Base-by-base conservation (phyloP, 495 filamentous ascomycete species). In the Extremus antarcticus region DNA sequence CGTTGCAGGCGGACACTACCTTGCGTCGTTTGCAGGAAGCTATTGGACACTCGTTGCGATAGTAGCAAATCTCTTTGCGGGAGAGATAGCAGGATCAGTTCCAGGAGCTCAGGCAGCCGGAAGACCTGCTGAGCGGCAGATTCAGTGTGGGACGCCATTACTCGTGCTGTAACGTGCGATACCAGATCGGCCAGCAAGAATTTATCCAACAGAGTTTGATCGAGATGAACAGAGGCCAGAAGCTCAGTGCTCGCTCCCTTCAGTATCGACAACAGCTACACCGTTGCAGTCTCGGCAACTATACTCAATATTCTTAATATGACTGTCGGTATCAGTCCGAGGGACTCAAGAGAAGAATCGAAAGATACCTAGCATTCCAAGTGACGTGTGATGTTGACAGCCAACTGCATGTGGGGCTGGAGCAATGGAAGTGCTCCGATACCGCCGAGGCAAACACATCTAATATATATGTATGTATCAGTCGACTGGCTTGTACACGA, bases 1-100 rank as follows among this genome's bases (percentile, higher is more conserved):
- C 53, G 53, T 50, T 65, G 63, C 20, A 63, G 54, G 45, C 15
- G 25, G 24, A 48, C 2, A 43, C 46, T 53, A 47, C 53, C 48
- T 47, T 62, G 58, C 16, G 71, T 61, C 21, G 66, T 59, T 29
- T 57, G 50, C 15, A 50, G 58, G 55, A 71, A 73, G 48, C 54
- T 60, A 2, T 58, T 59, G 7, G 67, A 73, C 21, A 67, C 61
- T 39, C 63, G 60, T 40, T 65, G 63, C 19, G 50, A 52, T 41
- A 63, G 57, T 17, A 65, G 57, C 21, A 65, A 47, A 19, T 63
- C 60, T 22, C 50, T 58, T 21, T 50, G 60, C 3, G 46, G 21
- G 19, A 65, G 57, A 45, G 54, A 20, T 1, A 55, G 41, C 25
- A 65, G 57, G 47, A 65, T 54, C n/a, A 56, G 15, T 50, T 61